Evolutionary conservation across 805 yeast species (phyloP), one percentile per base, ranked within the genome.

Genomic region (Sugiyamaella chiloensis): DNA sequence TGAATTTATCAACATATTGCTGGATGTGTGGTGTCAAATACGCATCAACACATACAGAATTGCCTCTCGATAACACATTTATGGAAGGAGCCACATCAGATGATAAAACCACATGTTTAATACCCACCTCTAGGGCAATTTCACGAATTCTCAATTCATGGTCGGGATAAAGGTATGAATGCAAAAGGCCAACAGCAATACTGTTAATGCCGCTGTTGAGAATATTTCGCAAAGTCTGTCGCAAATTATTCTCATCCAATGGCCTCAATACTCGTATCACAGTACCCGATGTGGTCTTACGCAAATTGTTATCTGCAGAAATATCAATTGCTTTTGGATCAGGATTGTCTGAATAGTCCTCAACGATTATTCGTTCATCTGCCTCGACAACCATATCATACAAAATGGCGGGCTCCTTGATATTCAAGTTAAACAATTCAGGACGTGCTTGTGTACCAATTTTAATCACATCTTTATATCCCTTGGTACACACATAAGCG

Each of bases 401-500:
- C 30, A 91, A 71, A 20, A 80, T 83, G 5, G 75, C 80, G 6
- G 88, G 82, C 58, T 82, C 85, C 43, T 73, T 70, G 41, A 89
- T 85, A 4, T 85, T 76, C 54, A 90, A 70, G 57, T 89, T 95
- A 59, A 90, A 91, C 42, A 91, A 87, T 55, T 81, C 73, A 1
- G 97, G 98, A 57, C 98, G 75, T 2, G 96, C 79, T 63, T 91
- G 98, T 59, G 87, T 87, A 1, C 97, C 97, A 55, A 91, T 89
- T 2, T 73, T 67, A 51, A 91, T 70, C 34, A 85, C 79, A 60
- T 91, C 97, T 55, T 78, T 78, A 66, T 87, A 90, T 0, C 96
- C 97, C 58, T 80, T 83, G 8, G 96, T 87, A 2, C 95, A 87
- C 5, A 90, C 65, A 50, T 90, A 72, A 1, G 91, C 93, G 58